Base-by-base conservation (phyloP, 257 asterid species). In the Jacaranda mimosifolia region DNA sequence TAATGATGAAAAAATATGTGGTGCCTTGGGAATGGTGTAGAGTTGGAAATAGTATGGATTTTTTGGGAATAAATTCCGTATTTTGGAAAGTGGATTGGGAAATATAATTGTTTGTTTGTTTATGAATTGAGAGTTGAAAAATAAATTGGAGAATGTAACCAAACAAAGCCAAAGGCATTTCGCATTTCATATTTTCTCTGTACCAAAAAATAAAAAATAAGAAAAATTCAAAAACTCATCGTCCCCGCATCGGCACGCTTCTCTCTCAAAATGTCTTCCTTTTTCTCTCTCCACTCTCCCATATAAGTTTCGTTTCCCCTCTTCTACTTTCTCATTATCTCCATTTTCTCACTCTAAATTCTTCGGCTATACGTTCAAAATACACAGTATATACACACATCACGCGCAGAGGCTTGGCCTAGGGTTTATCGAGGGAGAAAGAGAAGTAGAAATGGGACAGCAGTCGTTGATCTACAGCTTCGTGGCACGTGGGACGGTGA, bases 391-490 rank as follows among this genome's bases (percentile, higher is more conserved):
- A 46, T 9, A 36, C 38, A 36, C 51, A 9, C 9, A 60, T 4
- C 38, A 57, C 43, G 5, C 11, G 51, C 6, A 15, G 57, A 62
- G 38, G 45, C 66, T 63, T 19, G 73, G 73, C 15, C 38, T 39
- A 75, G 74, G 81, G 80, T 68, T 77, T 73, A 49, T 52, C 18
- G 64, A 63, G 78, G 15, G 81, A 39, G 74, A 45, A 45, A 52
- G 35, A 9, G 77, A 19, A 35, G 12, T 13, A 45, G 72, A 71
- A 75, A 85, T 85, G 89, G 89, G 89, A 17, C 89, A 85, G 73
- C 86, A 85, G 49, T 85, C 89, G 67, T 65, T 85, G 89, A 85
- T 85, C 89, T 85, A 85, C 83, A 79, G 86, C 63, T 85, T 85
- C 74, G 89, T 79, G 52, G 89, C 89, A 38, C 84, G 89, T 35